phyloP scores from a whole-genome alignment of 352 stramenopile genomes.

The Phytophthora nicotianae region DNA sequence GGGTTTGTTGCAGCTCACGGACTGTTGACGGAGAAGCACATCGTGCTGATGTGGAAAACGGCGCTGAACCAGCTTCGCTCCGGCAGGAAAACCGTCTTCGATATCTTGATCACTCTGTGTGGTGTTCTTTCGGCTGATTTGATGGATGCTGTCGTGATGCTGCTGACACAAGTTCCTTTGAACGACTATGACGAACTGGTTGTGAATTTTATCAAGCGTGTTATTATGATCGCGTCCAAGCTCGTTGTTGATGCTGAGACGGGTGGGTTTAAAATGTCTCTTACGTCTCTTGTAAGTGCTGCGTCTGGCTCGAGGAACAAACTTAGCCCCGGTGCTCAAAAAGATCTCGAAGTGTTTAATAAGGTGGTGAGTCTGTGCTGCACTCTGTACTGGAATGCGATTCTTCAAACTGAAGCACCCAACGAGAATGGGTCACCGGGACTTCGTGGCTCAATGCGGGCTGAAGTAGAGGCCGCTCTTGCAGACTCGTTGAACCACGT shows the following conservation, averaged over 20 bases:
- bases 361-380: conserved; percentile 78
- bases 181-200: conserved; percentile 80
- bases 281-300: conserved; percentile 68
- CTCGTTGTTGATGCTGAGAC: conserved; percentile 73
- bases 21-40: conserved; percentile 65
- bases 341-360: conserved; percentile 72
- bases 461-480: conserved; percentile 61
- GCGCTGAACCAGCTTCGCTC: conserved; percentile 71
- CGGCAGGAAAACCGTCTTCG: conserved; percentile 70
- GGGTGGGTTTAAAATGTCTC: conserved; percentile 69
- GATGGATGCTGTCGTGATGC: conserved; percentile 74
- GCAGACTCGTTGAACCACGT: conserved; percentile 77
- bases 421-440: conserved; percentile 13
- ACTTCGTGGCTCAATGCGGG: conserved; percentile 44
- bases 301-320: conserved; percentile 56
- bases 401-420: conserved; percentile 44
- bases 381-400: conserved; percentile 82
- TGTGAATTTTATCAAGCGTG: conserved; percentile 77
- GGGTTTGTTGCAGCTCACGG: conserved; percentile 64
- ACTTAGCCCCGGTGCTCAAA: conserved; percentile 52
- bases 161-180: conserved; percentile 76
- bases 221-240: conserved; percentile 78
- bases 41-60: conserved; percentile 81
- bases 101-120: conserved; percentile 75
- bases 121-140: conserved; percentile 70